Evolutionary conservation across 1,139 yeast species (phyloP), one percentile per base, ranked within the genome.

Genomic region (Arxiozyma bovina): DNA sequence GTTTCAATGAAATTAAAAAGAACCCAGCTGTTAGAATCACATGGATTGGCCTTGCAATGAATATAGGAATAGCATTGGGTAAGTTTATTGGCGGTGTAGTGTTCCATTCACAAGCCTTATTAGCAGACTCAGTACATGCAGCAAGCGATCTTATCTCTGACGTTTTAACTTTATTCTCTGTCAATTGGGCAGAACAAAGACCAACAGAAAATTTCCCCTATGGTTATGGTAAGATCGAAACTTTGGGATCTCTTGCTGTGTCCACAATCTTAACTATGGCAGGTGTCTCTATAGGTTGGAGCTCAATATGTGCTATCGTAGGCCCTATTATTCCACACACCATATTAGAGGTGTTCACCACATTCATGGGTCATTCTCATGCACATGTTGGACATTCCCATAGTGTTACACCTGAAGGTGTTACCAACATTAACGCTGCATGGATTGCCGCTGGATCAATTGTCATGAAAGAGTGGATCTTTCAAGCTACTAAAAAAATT

Each of bases 61-160:
- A 93, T 66, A 80, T 89, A 18, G 82, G 86, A 21, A 84, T 93
- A 85, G 97, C 96, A 0, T 74, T 80, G 7, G 84, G 94, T 38
- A 93, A 93, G 68, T 93, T 90, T 25, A 70, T 83, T 27, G 98
- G 98, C 27, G 99, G 99, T 3, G 77, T 89, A 20, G 82, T 82
- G 50, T 93, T 93, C 78, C 96, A 93, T 69, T 93, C 99, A 0
- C 97, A 91, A 70, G 93, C 97, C 0, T 77, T 93, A 56, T 70
- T 91, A 45, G 99, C 99, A 0, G 99, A 93, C 69, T 91, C 98
- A 0, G 84, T 90, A 44, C 98, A 91, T 70, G 91, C 97, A 0
- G 77, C 88, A 18, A 85, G 95, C 52, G 99, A 93, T 69, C 76
- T 91, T 74, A 79, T 93, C 22, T 88, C 96, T 15, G 99, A 93